Evolutionary conservation across 129 eudicot genomes (phyloP).

Genomic region (Flaveria bidentis): DNA sequence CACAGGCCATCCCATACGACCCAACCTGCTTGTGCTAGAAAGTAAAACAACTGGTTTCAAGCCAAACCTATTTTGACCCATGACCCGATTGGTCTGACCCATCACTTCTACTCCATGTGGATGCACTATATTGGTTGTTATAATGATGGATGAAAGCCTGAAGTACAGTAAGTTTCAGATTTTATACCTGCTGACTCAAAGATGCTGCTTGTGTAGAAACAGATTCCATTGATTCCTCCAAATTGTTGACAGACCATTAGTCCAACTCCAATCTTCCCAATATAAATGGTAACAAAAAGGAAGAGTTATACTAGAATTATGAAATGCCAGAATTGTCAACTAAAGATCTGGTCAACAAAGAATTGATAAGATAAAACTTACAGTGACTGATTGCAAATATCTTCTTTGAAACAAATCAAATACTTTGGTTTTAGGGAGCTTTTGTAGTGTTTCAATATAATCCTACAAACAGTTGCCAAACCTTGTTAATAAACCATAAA

Average conservation of each 20-base stretch:
- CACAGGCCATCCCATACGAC: neutral
- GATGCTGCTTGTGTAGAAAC: conserved; percentile 59
- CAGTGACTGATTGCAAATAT: conserved; percentile 76
- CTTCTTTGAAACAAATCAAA: conserved; percentile 78
- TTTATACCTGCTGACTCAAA: conserved; percentile 60
- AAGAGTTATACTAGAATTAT: conserved; percentile 10
- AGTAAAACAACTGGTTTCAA: neutral
- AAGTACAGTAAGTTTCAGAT: neutral
- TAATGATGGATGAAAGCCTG: neutral
- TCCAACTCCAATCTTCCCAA: conserved; percentile 61
- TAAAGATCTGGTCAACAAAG: neutral
- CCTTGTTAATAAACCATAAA: conserved; percentile 17
- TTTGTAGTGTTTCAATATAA: conserved; percentile 67
- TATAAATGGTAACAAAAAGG: conserved; percentile 4
- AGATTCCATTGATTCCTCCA: conserved; percentile 73
- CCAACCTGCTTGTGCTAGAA: neutral
- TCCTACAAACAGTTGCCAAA: conserved; percentile 49
- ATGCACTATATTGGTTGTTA: neutral
- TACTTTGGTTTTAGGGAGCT: conserved; percentile 75
- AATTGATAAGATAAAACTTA: conserved; percentile 29
- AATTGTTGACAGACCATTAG: conserved; percentile 68
- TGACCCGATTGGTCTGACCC: neutral
- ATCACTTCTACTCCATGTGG: neutral
- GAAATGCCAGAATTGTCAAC: neutral
- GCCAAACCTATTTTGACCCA: neutral